These are phyloP conservation scores for Cylindrotheca fusiformis DNA, from an alignment of 108 stramenopile species.

Conservation along the genomic window DNA sequence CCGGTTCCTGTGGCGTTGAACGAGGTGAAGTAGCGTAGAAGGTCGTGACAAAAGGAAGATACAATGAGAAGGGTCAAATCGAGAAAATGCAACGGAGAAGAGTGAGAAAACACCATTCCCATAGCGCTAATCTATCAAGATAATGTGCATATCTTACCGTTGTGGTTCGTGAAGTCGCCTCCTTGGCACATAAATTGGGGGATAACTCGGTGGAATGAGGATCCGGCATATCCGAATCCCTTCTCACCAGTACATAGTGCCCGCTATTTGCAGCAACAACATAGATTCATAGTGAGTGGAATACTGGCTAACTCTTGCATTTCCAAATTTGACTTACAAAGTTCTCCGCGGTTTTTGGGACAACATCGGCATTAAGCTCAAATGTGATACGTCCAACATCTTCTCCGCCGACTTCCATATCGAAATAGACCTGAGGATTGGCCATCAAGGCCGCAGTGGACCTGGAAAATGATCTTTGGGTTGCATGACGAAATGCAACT, in stretches of 20 bases:
- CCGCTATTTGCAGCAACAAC: slow-evolving; percentile 49
- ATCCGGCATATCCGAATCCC: slow-evolving; percentile 92
- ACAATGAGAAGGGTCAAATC: too few relatives aligned
- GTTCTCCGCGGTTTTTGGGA: slow-evolving; percentile 95
- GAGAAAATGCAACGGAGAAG: too few relatives aligned
- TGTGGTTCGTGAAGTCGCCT: slow-evolving; percentile 94
- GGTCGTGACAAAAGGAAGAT: too few relatives aligned
- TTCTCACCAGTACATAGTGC: slow-evolving; percentile 96
- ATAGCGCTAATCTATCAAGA: not conserved
- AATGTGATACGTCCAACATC: slow-evolving; percentile 89
- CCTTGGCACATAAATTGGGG: slow-evolving; percentile 71
- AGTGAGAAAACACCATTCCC: too few relatives aligned
- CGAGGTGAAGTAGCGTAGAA: too few relatives aligned
- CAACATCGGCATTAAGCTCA: slow-evolving; percentile 94
- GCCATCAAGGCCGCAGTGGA: slow-evolving; percentile 51
- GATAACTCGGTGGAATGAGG: slow-evolving; percentile 74
- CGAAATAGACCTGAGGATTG: slow-evolving; percentile 90
- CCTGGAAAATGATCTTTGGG: slow-evolving; percentile 65
- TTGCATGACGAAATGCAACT: slow-evolving; percentile 40
- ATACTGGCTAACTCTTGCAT: too few relatives aligned
- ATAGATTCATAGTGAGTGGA: too few relatives aligned
- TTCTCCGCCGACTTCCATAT: slow-evolving; percentile 92
- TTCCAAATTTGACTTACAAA: slow-evolving; percentile 18
- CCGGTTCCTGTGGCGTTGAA: too few relatives aligned
- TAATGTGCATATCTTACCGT: slow-evolving; percentile 91